These are phyloP conservation scores for Zasmidium cellare DNA, from an alignment of 2,329 filamentous ascomycete species.

Conservation along the genomic window DNA sequence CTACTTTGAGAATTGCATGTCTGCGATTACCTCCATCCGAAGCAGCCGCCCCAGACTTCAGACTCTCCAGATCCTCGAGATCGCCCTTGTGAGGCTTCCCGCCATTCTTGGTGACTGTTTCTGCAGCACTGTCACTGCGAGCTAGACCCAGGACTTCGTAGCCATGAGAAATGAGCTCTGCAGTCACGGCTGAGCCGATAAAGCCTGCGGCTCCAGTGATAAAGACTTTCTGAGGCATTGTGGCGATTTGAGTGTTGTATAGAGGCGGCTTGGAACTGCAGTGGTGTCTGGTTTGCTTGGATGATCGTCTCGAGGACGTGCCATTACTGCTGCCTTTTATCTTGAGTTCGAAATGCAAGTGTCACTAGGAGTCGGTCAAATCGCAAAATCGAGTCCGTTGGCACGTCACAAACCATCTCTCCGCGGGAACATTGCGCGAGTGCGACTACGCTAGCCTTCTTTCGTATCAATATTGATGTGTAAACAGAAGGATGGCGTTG, in stretches of 20 bases:
- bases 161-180: constrained; percentile 39
- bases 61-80: constrained; percentile 40
- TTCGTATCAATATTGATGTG: no score
- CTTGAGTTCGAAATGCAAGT: no score
- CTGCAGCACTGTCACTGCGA: constrained; percentile 36
- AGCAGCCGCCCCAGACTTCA: constrained; percentile 39
- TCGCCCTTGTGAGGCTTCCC: constrained; percentile 44
- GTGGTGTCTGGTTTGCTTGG: no score
- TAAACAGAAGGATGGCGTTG: no score
- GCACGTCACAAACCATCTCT: no score
- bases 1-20: not conserved
- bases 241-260: not conserved
- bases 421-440: no score
- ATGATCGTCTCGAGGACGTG: no score
- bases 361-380: no score
- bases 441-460: no score
- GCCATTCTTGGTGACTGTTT: constrained; percentile 40
- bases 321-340: no score
- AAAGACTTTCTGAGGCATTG: constrained; percentile 27
- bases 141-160: constrained; percentile 46
- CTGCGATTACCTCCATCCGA: constrained; percentile 36
- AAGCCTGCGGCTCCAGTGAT: constrained; percentile 47
- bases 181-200: constrained; percentile 39
- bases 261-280: no score
- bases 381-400: no score